Evolutionary conservation across 352 stramenopile genomes (phyloP), one percentile per base, ranked within the genome.

Genomic region (Phytophthora colocasiae): DNA sequence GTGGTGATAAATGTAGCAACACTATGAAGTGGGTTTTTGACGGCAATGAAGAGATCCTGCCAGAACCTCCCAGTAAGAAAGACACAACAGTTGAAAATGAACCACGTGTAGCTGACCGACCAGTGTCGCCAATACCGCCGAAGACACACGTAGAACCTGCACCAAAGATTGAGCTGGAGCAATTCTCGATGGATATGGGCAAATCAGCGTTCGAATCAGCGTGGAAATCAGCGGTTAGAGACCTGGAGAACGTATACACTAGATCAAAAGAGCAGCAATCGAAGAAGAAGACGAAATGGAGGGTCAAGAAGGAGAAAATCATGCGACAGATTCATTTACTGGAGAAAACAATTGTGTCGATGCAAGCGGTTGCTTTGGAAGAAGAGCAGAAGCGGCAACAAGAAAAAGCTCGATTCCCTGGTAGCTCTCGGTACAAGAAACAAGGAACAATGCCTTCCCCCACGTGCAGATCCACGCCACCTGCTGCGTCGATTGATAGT

Each of bases 301-400:
- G 45, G 17, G 49, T 90, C 12, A 87, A 89, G 49, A 88, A 89
- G 11, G 82, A 85, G 14, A 91, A 89, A 32, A 66, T 93, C 44
- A 71, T 76, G 46, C 80, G 83, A 34, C 84, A 93, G 58, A 93
- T 93, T 17, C 66, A 82, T 51, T 39, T 90, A 48, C 53, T 93
- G 8, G 84, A 93, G 60, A 91, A 89, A 49, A 87, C 77, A 0
- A 87, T 93, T 40, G 69, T 75, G 27, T 88, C 84, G 1, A 89
- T 93, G 75, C 71, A 90, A 62, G 63, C 58, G 3, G 78, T 91
- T 36, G 75, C 76, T 7, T 55, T 76, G 7, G 71, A 90, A 32
- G 71, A 90, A 53, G 66, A 83, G 24, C 77, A 81, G 40, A 75
- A 74, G 36, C 72, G 74, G 4, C 75, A 77, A 31, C 58, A 67